Evolutionary conservation across 495 filamentous ascomycete genomes (phyloP), one percentile per base, ranked within the genome.

Genomic region (Bombardia bombarda): DNA sequence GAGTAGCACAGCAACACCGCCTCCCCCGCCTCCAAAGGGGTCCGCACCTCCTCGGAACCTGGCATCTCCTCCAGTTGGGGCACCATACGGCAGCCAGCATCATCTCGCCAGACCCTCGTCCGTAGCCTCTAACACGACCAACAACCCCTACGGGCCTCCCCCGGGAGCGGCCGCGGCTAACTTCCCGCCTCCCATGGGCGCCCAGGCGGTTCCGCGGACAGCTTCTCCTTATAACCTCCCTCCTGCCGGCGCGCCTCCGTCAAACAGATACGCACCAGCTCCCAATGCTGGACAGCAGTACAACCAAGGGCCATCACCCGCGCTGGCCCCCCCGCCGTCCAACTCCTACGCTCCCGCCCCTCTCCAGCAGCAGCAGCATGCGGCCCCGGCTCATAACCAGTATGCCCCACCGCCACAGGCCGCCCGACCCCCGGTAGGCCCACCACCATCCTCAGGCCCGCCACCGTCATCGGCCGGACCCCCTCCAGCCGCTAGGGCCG

Each of bases 221-320:
- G 72, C 86, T 4, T 95, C 90, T 14, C 89, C 89, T 31, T 96
- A 96, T 63, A 90, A 93, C 53, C 77, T 83, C 34, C 87, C 88
- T 40, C 87, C 87, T 6, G 63, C 79, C 39, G 76, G 74, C n/a
- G 69, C 81, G 3, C 80, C 89, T 8, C 78, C 84, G 21, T 78
- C 80, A 12, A 92, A 83, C 63, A 75, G 90, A 48, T 96, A 96
- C 66, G 83, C 92, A 12, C 92, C 92, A 12, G 81, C 79, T 46
- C 87, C 89, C 36, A 67, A 78, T 24, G 54, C 80, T 7, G 9
- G 13, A 22, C 68, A 70, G 40, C 75, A 78, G 47, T 58, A 71
- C 20, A 51, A 55, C 37, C 60, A 66, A 21, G 49, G 50, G 6
- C 61, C 64, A 2, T 45, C 62, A 3, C 53, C 57, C 20, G 52